A percentile compares a stretch with the other conserved stretches of the same genome.
Evolutionary conservation across 2,329 filamentous ascomycete species (phyloP).

Genomic region (Bipolaris victoriae): DNA sequence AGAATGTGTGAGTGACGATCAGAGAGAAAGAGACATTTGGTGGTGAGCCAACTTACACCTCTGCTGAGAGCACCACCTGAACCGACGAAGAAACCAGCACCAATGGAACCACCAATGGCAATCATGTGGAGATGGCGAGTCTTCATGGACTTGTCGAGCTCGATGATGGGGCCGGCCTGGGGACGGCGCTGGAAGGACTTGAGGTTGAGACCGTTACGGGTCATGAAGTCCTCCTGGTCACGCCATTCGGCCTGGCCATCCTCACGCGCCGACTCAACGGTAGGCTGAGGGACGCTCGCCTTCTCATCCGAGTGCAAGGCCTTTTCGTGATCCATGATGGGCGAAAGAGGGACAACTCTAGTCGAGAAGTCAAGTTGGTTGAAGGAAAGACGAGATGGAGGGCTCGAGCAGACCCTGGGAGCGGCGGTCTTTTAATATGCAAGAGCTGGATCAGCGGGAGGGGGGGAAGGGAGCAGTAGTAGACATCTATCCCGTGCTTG

Average conservation of each 20-base stretch:
- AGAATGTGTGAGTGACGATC: slow-evolving; percentile 9
- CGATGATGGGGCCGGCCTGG: slow-evolving; percentile 26
- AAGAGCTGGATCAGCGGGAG: slow-evolving; percentile 32
- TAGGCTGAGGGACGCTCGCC: slow-evolving; percentile 23
- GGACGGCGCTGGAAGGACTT: slow-evolving; percentile 46
- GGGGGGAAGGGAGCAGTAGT: slow-evolving; percentile 32
- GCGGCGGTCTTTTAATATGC: slow-evolving; percentile 32
- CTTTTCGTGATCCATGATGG: slow-evolving; percentile 40
- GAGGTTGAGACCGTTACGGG: slow-evolving; percentile 46
- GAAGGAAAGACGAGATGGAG: slow-evolving; percentile 6
- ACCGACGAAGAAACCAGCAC: slow-evolving; percentile 68
- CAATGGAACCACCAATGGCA: slow-evolving; percentile 66
- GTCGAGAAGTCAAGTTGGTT: slow-evolving; percentile 12
- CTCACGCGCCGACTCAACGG: slow-evolving; percentile 21
- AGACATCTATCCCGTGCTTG: slow-evolving; percentile 27
- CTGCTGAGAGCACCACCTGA: slow-evolving; percentile 61
- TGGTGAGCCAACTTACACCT: slow-evolving; percentile 52
- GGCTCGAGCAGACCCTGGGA: slow-evolving; percentile 17
- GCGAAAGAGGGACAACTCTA: background rate
- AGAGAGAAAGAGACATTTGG: background rate
- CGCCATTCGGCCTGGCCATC: slow-evolving; percentile 32
- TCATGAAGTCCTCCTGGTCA: slow-evolving; percentile 42
- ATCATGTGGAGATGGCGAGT: slow-evolving; percentile 68
- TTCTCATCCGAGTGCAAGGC: slow-evolving; percentile 37
- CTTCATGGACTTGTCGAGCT: slow-evolving; percentile 57